Percentiles rank a stretch among this genome's conserved stretches.
phyloP scores from a whole-genome alignment of 208 protist species.

The Acanthamoeba royreba region DNA sequence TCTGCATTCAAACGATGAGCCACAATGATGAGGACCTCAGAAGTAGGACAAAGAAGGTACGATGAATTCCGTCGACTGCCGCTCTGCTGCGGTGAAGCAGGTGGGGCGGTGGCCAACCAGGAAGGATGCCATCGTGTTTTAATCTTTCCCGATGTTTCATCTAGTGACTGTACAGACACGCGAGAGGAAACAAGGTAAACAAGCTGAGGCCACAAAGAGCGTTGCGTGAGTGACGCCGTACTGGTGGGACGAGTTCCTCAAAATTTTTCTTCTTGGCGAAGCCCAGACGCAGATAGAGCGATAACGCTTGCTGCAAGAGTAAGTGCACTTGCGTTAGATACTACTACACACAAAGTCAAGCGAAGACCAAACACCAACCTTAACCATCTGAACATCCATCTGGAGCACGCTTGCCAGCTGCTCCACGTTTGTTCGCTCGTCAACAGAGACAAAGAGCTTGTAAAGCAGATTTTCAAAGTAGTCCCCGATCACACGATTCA shows the following conservation, averaged over 20 bases:
- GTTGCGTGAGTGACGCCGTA: background rate
- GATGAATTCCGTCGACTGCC: background rate
- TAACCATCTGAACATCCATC: slow-evolving; percentile 87
- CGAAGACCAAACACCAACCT: too few species aligned
- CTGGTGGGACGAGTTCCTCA: slow-evolving; percentile 38
- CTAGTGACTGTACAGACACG: background rate
- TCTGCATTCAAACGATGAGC: too few species aligned
- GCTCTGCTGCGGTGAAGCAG: background rate
- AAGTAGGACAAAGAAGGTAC: too few species aligned
- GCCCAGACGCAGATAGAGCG: slow-evolving; percentile 88
- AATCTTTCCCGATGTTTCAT: background rate
- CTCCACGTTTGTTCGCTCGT: slow-evolving; percentile 90
- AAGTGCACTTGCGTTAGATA: too few species aligned
- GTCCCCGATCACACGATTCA: slow-evolving; percentile 94
- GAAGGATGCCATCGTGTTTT: slow-evolving; percentile 58
- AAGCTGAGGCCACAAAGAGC: too few species aligned
- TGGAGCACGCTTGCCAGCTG: slow-evolving; percentile 90
- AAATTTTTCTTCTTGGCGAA: slow-evolving; percentile 85
- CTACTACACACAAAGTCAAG: too few species aligned
- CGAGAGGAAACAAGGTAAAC: too few species aligned
- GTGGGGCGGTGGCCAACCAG: background rate
- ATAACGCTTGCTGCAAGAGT: slow-evolving; percentile 85
- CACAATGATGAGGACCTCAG: too few species aligned
- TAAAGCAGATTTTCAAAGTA: slow-evolving; percentile 95
- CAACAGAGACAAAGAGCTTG: slow-evolving; percentile 92